phyloP scores from a whole-genome alignment of 306 rosid genomes.

The Pueraria montana region DNA sequence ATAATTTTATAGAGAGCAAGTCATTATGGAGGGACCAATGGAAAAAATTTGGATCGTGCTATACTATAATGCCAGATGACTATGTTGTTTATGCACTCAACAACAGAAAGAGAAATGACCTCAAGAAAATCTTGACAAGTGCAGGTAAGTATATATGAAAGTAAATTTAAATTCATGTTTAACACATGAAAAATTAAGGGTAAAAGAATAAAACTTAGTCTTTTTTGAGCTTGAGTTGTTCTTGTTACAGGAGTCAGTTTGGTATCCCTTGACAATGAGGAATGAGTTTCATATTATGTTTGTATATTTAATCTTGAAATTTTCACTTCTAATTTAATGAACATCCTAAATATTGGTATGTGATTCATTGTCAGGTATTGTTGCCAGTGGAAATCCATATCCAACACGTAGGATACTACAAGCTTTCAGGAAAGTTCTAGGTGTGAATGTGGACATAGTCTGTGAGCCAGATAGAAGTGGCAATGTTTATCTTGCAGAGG shows the following conservation, averaged over 20 bases:
- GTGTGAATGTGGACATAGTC: background rate
- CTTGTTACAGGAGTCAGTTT: background rate
- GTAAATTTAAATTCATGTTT: background rate
- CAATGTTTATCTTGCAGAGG: background rate
- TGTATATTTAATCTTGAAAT: background rate
- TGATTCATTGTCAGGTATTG: background rate
- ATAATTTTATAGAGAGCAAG: background rate
- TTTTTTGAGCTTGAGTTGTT: background rate
- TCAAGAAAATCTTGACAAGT: background rate
- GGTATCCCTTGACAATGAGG: background rate
- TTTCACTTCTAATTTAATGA: background rate
- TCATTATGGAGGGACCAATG: background rate
- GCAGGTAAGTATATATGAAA: background rate
- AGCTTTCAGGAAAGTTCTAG: background rate
- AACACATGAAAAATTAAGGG: background rate
- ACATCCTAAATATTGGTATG: background rate
- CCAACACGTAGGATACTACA: background rate
- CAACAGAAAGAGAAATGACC: background rate
- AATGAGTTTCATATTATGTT: background rate
- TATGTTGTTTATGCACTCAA: background rate
- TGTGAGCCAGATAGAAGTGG: slow-evolving; percentile 17
- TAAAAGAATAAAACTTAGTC: background rate
- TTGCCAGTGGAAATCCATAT: background rate
- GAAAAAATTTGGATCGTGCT: background rate
- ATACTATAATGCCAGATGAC: background rate